Base-by-base conservation (phyloP, 192 early-diverging fungal genomes). In the Allomyces macrogynus region DNA sequence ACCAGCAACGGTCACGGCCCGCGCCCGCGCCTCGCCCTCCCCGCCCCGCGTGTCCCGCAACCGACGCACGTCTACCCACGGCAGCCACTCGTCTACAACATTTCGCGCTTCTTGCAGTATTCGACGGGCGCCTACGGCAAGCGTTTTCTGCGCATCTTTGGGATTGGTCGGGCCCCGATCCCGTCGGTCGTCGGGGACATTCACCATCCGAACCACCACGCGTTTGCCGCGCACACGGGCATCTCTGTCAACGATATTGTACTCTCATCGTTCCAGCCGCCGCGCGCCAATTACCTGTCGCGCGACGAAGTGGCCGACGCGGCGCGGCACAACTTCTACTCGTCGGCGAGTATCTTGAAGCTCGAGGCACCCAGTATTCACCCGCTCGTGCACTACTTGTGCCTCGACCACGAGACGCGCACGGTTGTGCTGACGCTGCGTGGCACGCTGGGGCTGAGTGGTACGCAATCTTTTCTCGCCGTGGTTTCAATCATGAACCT, bases 381-480 rank as follows among this genome's bases (percentile, higher is more conserved):
- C 62, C 81, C 86, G 3, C 76, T 89, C 0, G 85, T 86, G 7
- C 86, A 87, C 67, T 92, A 87, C 70, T 81, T 95, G 49, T 82
- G 86, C 26, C 81, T 89, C 12, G 93, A 95, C 69, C 93, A 93
- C 65, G 73, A 77, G 2, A 78, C 86, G 1, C 72, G 84, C 62
- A 72, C 86, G 12, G 76, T 95, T 2, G 85, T 95, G 0, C 67
- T 95, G 22, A 86, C 89, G 5, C 86, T 90, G 68, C 84, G 93
- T 2, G 93, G 93, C 18, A 95, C 93, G 0, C 75, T 92, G 16
- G 88, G 88, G 0, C 76, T 93, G 32, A 40, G 32, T 40, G 32
- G 32, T 40, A 8, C 32, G 32, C 8, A 8, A 7, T 40, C 32
- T 40, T 2, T 40, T 40, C 7, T 40, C 32, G 32, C 32, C 32